Base-by-base conservation (phyloP, 2,329 filamentous ascomycete genomes). In the Amesomyces nigricolor region DNA sequence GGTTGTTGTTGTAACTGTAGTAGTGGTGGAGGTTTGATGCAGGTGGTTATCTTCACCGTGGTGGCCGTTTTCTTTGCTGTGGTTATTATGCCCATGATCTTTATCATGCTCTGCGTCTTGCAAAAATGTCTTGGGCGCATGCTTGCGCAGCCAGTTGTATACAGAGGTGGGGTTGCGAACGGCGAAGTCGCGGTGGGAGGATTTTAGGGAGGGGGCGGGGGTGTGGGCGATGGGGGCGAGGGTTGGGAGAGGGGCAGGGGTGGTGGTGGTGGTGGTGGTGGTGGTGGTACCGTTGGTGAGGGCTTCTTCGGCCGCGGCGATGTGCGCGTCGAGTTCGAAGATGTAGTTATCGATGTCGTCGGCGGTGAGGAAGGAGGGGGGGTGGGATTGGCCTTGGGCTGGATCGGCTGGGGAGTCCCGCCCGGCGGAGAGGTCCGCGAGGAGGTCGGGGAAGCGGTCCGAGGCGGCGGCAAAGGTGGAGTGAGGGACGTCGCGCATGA, bases 121-220 rank as follows among this genome's bases (percentile, higher is more conserved):
- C 17, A 95, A 74, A 73, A 95, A 91, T 47, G 91, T 85, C 69
- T 92, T 86, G 3, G 91, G 88, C 57, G 89, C 86, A 70, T 96
- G 80, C 67, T 89, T 85, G 60, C 89, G 82, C 11, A 99, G 81
- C 94, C 94, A 99, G 70, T 95, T 96, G 74, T 95, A 95, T 3
- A 96, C 91, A 57, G 89, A 95, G 42, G 90, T 88, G 0, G 91
- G 91, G 68, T 97, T 97, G 50, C 81, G 81, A 22, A 90, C 71
- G 29, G 79, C 77, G 48, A 79, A 67, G 72, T 78, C 71, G 75
- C 79, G 57, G 59, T 73, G 71, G 16, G 64, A 55, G 47, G 66
- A 60, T 55, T 75, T 67, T 54, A 67, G 63, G 59, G 68, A 70
- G 62, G 49, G 26, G 4, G 65, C 72, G 64, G 71, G 75, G 65